phyloP scores from a whole-genome alignment of 257 asterid species.

The Forsythia viridissima region DNA sequence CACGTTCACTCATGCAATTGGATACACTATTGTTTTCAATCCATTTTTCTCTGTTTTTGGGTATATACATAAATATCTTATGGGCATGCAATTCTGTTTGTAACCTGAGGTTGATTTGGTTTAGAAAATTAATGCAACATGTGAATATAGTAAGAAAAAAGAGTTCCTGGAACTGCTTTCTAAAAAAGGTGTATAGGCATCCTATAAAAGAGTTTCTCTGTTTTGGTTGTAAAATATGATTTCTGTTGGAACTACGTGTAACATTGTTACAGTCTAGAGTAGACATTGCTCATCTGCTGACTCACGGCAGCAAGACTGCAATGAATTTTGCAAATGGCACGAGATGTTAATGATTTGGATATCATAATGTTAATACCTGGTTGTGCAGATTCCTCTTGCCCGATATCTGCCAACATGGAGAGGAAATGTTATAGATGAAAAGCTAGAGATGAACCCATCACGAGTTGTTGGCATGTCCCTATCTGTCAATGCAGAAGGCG shows the following conservation, averaged over 20 bases:
- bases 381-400: constrained; percentile 76
- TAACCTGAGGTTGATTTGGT: neutral
- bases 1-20: neutral
- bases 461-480: constrained; percentile 83
- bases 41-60: neutral
- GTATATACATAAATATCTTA: neutral
- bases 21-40: neutral
- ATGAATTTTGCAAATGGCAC: neutral
- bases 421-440: constrained; percentile 82
- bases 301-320: neutral
- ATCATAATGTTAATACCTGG: constrained; percentile 1
- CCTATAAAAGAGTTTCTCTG: neutral
- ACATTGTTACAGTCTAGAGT: neutral
- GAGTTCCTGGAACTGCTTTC: neutral
- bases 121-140: neutral
- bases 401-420: constrained; percentile 94
- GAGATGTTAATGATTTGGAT: neutral
- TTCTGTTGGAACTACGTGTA: neutral
- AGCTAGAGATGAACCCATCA: constrained; percentile 87
- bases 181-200: neutral
- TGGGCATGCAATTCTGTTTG: neutral
- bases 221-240: neutral
- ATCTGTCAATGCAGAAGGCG: constrained; percentile 83
- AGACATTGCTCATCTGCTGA: neutral
- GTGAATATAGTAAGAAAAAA: neutral